Percentiles rank a stretch among this genome's conserved stretches.
Conservation (phyloP, 2,329 filamentous ascomycete genomes). For the Aspergillus uvarum region DNA sequence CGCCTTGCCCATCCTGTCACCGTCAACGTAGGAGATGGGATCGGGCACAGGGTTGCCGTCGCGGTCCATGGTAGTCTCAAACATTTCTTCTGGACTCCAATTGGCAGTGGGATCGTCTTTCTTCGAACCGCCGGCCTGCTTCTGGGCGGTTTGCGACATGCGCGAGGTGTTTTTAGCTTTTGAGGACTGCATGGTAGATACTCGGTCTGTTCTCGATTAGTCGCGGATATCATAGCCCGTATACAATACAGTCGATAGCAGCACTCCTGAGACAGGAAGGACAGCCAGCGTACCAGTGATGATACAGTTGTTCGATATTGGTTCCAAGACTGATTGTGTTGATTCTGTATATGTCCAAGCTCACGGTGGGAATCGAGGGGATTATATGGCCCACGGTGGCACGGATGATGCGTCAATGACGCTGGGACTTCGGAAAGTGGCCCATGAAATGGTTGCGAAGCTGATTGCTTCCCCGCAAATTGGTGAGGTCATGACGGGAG, state of each 20-base stretch:
- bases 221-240: background rate
- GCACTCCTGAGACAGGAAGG: background rate
- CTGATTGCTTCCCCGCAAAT: background rate
- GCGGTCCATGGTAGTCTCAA: conserved; percentile 32
- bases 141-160: conserved; percentile 15
- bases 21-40: conserved; percentile 22
- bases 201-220: background rate
- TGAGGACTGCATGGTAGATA: conserved; percentile 28
- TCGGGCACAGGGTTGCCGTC: conserved; percentile 37
- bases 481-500: background rate
- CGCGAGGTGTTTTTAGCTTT: conserved; percentile 29
- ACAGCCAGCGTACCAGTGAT: conserved; percentile 10
- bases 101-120: conserved; percentile 13
- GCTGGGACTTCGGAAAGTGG: conserved; percentile 20
- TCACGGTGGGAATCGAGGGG: background rate
- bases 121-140: conserved; percentile 8
- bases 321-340: background rate
- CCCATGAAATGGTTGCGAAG: conserved; percentile 1
- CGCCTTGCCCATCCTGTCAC: conserved; percentile 19
- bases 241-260: background rate
- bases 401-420: conserved; percentile 34
- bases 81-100: conserved; percentile 30
- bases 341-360: background rate
- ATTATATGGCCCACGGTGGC: conserved; percentile 22
- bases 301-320: background rate